Evolutionary conservation across 768 basidiomycete genomes (phyloP).

Genomic region (Trametes cinnabarina): DNA sequence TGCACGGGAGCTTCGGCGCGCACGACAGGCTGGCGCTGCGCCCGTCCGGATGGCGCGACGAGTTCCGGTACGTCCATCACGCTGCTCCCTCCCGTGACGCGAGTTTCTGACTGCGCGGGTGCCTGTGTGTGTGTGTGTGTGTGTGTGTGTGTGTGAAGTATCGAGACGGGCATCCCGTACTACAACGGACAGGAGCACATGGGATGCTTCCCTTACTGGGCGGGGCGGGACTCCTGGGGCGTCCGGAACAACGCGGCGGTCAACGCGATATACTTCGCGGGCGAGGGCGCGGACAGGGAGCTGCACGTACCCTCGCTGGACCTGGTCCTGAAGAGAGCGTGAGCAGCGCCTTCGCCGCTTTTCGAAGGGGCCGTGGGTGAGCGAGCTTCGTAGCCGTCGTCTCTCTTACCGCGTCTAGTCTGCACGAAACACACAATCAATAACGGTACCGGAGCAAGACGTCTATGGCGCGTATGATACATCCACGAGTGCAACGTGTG

Average conservation of each 20-base stretch:
- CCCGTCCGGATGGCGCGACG: constrained; percentile 26
- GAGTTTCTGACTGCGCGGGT: too few species aligned
- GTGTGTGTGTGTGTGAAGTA: too few species aligned
- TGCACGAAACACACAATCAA: too few species aligned
- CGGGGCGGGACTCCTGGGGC: constrained; percentile 31
- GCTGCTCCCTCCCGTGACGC: neutral
- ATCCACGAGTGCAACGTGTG: too few species aligned
- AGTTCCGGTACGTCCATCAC: constrained; percentile 30
- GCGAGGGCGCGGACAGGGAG: neutral
- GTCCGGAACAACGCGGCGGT: constrained; percentile 27
- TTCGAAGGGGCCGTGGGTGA: too few species aligned
- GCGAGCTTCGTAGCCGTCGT: too few species aligned
- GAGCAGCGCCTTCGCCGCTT: too few species aligned
- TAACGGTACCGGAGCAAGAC: too few species aligned
- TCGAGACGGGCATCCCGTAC: constrained; percentile 29
- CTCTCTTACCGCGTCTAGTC: too few species aligned
- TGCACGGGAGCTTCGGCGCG: constrained; percentile 4
- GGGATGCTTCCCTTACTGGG: constrained; percentile 34
- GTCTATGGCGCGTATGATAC: too few species aligned
- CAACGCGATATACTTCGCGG: constrained; percentile 27
- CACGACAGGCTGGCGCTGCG: constrained; percentile 25
- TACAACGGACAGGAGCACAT: constrained; percentile 31
- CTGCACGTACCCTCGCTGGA: constrained; percentile 11
- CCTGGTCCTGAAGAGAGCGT: constrained; percentile 1
- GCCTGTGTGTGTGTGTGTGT: too few species aligned